phyloP scores from a whole-genome alignment of 352 stramenopile genomes.

The Thraustochytrium striatum region DNA sequence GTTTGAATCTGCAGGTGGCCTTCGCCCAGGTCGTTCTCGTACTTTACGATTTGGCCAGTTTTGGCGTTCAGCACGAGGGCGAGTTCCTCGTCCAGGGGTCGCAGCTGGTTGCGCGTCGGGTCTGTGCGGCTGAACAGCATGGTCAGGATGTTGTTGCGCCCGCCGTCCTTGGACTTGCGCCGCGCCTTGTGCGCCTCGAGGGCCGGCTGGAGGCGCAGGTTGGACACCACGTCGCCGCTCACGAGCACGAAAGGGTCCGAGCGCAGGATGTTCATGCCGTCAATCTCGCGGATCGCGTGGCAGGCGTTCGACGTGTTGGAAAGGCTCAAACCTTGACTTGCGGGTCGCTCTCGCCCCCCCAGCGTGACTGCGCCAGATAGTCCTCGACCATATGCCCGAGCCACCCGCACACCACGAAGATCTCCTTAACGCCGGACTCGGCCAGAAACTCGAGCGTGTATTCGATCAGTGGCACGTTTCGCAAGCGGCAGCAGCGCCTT shows the following conservation, averaged over 20 bases:
- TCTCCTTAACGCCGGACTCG: slow-evolving; percentile 84
- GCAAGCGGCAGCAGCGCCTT: slow-evolving; percentile 91
- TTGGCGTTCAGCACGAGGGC: slow-evolving; percentile 68
- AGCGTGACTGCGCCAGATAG: slow-evolving; percentile 70
- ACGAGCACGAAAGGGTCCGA: slow-evolving; percentile 96
- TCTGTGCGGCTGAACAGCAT: slow-evolving; percentile 79
- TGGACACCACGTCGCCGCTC: slow-evolving; percentile 90
- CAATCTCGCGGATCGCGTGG: slow-evolving; percentile 91
- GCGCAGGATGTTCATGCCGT: slow-evolving; percentile 84
- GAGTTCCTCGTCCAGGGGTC: slow-evolving; percentile 71
- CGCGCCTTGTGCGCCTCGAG: slow-evolving; percentile 69
- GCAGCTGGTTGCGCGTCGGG: slow-evolving; percentile 61
- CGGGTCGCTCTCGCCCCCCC: slow-evolving; percentile 54
- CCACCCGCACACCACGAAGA: slow-evolving; percentile 87
- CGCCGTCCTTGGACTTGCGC: slow-evolving; percentile 84
- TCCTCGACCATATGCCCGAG: slow-evolving; percentile 76
- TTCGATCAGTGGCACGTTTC: slow-evolving; percentile 93
- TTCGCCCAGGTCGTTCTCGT: slow-evolving; percentile 55
- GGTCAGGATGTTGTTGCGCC: slow-evolving; percentile 89
- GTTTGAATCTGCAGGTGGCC: slow-evolving; percentile 66
- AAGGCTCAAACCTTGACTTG: slow-evolving; percentile 65
- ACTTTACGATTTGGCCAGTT: slow-evolving; percentile 68
- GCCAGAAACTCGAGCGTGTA: slow-evolving; percentile 94
- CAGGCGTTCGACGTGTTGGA: slow-evolving; percentile 78
- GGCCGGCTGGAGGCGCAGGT: slow-evolving; percentile 79